Base-by-base conservation (phyloP, 2,329 filamentous ascomycete genomes). In the Sporothrix dimorphospora region DNA sequence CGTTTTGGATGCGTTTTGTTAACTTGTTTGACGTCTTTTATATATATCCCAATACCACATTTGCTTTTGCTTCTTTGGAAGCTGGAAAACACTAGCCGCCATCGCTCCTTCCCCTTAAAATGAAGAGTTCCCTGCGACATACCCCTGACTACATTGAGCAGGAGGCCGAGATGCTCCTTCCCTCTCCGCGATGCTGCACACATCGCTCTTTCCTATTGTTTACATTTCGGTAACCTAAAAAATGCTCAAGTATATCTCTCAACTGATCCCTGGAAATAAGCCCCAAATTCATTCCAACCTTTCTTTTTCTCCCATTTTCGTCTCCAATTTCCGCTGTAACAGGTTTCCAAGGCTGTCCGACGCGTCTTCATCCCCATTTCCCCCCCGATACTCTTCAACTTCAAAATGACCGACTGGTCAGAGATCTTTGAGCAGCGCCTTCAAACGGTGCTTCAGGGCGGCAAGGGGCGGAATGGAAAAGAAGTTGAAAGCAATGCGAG, bases 351-450 rank as follows among this genome's bases (percentile, higher is more conserved):
- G 30, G 30, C 9, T 9, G 24, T 24, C 38, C n/a, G 38, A 19
- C 40, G 45, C 61, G 1, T 38, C 21, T 7, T 19, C n/a, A 30
- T 16, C 47, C 21, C 51, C 30, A 34, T 24, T 19, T 19, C 53
- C 49, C 30, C 9, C n/a, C 11, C 47, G 3, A 47, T 42, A 45
- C 9, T 7, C 16, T 19, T 3, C 9, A 24, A 2, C 3, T 14
- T 38, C 30, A 73, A 1, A 0, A 73, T 74, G 73, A 19, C 61
- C 8, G 74, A 75, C 67, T 75, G 74, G 74, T 73, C 74, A 0
- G 71, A 71, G 3, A 59, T 72, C 1, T 76, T 76, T 30, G 73
- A 74, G 45, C 70, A 72, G 55, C 75, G 75, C n/a, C 72, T 76
- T 3, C 61, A 67, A 51, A 69, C 72, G 3, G 73, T 73, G 21